These are phyloP conservation scores for Pisolithus albus DNA, from an alignment of 768 basidiomycete genomes.

Conservation along the genomic window DNA sequence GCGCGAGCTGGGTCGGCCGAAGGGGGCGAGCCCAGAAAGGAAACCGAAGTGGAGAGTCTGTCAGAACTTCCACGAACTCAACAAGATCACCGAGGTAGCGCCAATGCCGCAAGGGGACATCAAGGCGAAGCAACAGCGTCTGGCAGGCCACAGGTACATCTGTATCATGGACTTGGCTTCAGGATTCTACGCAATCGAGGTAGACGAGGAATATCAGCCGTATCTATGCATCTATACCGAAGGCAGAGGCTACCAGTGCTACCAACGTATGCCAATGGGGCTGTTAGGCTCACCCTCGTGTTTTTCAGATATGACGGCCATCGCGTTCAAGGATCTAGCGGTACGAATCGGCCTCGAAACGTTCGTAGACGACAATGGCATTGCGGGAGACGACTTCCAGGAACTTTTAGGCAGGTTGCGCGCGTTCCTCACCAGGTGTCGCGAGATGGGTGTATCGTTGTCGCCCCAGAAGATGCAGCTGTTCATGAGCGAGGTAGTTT, in stretches of 20 bases:
- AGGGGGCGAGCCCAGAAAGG: not conserved
- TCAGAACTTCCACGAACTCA: constrained; percentile 33
- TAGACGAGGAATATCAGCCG: constrained; percentile 11
- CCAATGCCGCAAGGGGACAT: constrained; percentile 35
- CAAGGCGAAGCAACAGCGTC: constrained; percentile 28
- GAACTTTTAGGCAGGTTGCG: constrained; percentile 19
- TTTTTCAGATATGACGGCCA: constrained; percentile 27
- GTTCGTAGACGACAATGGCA: constrained; percentile 35
- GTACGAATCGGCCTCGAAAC: constrained; percentile 20
- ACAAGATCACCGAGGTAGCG: constrained; percentile 23
- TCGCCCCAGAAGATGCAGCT: constrained; percentile 1
- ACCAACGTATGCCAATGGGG: constrained; percentile 35
- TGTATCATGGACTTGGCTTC: constrained; percentile 32
- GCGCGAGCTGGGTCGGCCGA: too few species aligned
- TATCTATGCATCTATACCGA: constrained; percentile 32
- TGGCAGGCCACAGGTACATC: constrained; percentile 32
- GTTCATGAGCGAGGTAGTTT: constrained; percentile 5
- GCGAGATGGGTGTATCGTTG: not conserved
- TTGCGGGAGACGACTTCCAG: constrained; percentile 27
- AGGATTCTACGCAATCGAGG: constrained; percentile 27
- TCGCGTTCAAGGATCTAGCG: constrained; percentile 20
- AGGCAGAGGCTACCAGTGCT: constrained; percentile 32
- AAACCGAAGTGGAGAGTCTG: constrained; percentile 31
- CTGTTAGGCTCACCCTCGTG: constrained; percentile 32
- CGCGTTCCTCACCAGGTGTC: constrained; percentile 14